phyloP scores from a whole-genome alignment of 2,329 filamentous ascomycete species.

The Lanzia echinophila region DNA sequence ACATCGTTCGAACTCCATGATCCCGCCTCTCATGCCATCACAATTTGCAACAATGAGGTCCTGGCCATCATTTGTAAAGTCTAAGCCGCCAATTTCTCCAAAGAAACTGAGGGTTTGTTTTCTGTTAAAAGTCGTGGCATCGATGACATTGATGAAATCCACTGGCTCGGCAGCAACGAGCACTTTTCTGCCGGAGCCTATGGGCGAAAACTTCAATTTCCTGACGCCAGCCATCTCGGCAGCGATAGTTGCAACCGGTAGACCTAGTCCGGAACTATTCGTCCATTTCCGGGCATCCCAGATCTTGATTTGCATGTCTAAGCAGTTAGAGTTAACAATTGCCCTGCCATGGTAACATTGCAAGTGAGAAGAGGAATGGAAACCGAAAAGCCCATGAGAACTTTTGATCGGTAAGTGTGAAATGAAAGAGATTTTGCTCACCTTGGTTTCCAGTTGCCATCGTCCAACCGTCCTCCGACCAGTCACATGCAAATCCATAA shows the following conservation, averaged over 20 bases:
- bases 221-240: conserved; percentile 64
- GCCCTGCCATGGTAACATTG: no score
- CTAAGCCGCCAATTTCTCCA: conserved; percentile 64
- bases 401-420: no score
- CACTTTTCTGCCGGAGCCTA: conserved; percentile 59
- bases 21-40: conserved; percentile 58
- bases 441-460: conserved; percentile 68
- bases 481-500: conserved; percentile 70
- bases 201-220: conserved; percentile 64
- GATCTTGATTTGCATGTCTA: conserved; percentile 62
- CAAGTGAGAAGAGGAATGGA: no score
- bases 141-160: conserved; percentile 65
- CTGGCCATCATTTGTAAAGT: conserved; percentile 59
- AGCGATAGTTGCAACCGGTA: conserved; percentile 47
- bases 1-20: conserved; percentile 31
- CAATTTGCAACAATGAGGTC: conserved; percentile 63
- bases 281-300: conserved; percentile 71
- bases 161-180: conserved; percentile 71
- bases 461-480: conserved; percentile 70
- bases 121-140: conserved; percentile 55
- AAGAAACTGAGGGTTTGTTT: conserved; percentile 69
- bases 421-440: no score
- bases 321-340: no score
- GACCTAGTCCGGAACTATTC: conserved; percentile 41
- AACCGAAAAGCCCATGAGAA: no score